Evolutionary conservation across 1,139 yeast genomes (phyloP).

Genomic region (Zygosaccharomyces pseudobailii): DNA sequence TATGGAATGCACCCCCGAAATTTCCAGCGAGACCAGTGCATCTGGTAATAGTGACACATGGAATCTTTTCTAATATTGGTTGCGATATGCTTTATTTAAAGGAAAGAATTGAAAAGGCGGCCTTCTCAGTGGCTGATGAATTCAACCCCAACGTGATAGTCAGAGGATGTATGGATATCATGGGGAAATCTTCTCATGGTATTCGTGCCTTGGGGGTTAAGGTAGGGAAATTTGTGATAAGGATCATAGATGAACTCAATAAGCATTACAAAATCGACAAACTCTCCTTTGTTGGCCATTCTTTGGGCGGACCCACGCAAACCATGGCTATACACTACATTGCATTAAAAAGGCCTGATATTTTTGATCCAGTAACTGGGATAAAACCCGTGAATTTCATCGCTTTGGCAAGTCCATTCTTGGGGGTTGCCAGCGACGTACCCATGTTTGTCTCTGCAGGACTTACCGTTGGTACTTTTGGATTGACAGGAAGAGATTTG

Average conservation of each 20-base stretch:
- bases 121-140: constrained; percentile 18
- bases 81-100: constrained; percentile 60
- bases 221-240: constrained; percentile 52
- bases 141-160: constrained; percentile 45
- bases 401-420: constrained; percentile 55
- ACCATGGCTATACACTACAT: constrained; percentile 57
- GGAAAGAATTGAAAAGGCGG: constrained; percentile 46
- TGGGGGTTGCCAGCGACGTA: constrained; percentile 59
- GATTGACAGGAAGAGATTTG: constrained; percentile 60
- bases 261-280: constrained; percentile 40
- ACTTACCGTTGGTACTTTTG: constrained; percentile 57
- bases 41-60: constrained; percentile 58
- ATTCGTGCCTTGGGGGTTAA: constrained; percentile 55
- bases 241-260: constrained; percentile 38
- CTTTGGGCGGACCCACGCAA: constrained; percentile 63
- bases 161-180: constrained; percentile 55
- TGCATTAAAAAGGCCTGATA: constrained; percentile 47
- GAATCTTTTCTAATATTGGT: constrained; percentile 60
- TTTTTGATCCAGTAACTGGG: constrained; percentile 38
- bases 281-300: constrained; percentile 62
- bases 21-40: constrained; percentile 47
- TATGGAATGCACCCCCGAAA: constrained; percentile 49
- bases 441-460: constrained; percentile 56
- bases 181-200: constrained; percentile 61
- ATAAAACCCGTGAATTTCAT: constrained; percentile 54